Conservation (phyloP, 2,329 filamentous ascomycete species). For the Neonectria coccinea region DNA sequence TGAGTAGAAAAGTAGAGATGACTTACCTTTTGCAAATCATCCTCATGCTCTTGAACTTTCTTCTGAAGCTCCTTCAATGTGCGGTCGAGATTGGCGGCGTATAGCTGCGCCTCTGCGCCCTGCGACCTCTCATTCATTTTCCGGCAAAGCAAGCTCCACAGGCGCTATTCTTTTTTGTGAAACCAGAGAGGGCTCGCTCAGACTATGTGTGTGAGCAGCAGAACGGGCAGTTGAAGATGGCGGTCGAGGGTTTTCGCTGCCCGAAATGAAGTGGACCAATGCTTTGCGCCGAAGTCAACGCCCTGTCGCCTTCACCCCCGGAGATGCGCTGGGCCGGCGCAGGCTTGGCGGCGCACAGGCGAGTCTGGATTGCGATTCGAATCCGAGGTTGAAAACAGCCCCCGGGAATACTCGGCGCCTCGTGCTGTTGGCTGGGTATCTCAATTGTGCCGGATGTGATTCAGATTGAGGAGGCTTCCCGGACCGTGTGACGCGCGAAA, state of each 20-base stretch:
- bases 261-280: slow-evolving; percentile 20
- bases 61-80: slow-evolving; percentile 76
- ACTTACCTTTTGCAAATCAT: slow-evolving; percentile 60
- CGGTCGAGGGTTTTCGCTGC: slow-evolving; percentile 12
- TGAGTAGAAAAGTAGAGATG: no score
- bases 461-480: not conserved
- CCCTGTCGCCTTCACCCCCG: slow-evolving; percentile 7
- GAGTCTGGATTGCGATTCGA: slow-evolving; percentile 6
- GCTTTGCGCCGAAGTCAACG: slow-evolving; percentile 1
- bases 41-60: slow-evolving; percentile 66
- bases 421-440: slow-evolving; percentile 4
- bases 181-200: not conserved
- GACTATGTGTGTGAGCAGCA: not conserved
- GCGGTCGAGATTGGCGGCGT: slow-evolving; percentile 68
- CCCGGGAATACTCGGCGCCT: slow-evolving; percentile 20
- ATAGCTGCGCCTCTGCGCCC: slow-evolving; percentile 44
- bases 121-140: slow-evolving; percentile 44
- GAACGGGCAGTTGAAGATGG: slow-evolving; percentile 3
- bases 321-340: slow-evolving; percentile 12
- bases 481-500: slow-evolving; percentile 8
- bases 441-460: slow-evolving; percentile 20
- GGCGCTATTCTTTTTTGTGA: slow-evolving; percentile 16
- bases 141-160: slow-evolving; percentile 20
- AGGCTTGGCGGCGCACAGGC: not conserved
- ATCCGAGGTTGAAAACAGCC: not conserved